phyloP scores from a whole-genome alignment of 306 rosid species.

The Castanea sativa region DNA sequence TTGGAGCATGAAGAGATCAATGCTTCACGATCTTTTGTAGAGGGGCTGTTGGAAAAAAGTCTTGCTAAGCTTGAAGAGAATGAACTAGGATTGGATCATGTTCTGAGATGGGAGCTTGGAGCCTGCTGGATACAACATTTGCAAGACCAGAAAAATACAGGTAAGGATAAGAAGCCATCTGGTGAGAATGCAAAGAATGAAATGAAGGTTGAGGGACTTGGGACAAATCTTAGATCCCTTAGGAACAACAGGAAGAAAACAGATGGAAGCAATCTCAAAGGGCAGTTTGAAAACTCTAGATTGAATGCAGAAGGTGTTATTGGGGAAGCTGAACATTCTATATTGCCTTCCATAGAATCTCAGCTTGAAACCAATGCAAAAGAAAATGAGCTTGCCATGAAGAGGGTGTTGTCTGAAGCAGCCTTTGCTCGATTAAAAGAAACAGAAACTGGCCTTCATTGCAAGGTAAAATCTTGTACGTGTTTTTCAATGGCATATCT shows the following conservation, averaged over 20 bases:
- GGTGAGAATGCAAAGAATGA: conserved; percentile 72
- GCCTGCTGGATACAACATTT: conserved; percentile 99
- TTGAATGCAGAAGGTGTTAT: conserved; percentile 33
- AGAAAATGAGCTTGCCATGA: conserved; percentile 76
- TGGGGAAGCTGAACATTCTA: conserved; percentile 50
- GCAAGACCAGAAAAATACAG: conserved; percentile 88
- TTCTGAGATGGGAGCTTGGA: conserved; percentile 98
- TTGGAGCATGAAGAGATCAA: conserved; percentile 60
- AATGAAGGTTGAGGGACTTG: conserved; percentile 97
- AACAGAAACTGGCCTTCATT: conserved; percentile 89
- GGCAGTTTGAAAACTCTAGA: conserved; percentile 45
- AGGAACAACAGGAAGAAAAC: conserved; percentile 72
- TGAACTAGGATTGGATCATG: conserved; percentile 48
- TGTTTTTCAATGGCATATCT: conserved; percentile 6
- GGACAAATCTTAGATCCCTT: conserved; percentile 84
- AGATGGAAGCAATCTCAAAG: conserved; percentile 47
- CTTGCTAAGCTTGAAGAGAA: conserved; percentile 78
- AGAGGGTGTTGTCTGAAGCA: conserved; percentile 57
- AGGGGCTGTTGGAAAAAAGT: conserved; percentile 68
- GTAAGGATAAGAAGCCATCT: conserved; percentile 75
- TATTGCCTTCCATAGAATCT: conserved; percentile 42
- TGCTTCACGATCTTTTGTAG: conserved; percentile 53
- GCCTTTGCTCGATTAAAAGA: conserved; percentile 87
- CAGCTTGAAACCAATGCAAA: conserved; percentile 50
- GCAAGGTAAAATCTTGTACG: conserved; percentile 63